Conservation (phyloP, 371 early-diverging fungal species). For the Smittium mucronatum region DNA sequence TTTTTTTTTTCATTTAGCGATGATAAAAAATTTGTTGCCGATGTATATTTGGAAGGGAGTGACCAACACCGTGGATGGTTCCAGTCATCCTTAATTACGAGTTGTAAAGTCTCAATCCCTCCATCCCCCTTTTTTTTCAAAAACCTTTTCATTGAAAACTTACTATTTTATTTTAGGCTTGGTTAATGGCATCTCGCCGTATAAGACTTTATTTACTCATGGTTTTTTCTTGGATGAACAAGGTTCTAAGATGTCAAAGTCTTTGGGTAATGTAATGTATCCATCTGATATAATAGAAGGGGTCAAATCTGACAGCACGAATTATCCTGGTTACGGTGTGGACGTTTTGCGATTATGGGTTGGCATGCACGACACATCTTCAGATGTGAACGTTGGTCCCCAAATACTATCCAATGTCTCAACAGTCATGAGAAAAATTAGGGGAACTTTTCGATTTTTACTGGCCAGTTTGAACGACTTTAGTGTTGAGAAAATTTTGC, state of each 20-base stretch:
- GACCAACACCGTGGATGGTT: conserved; percentile 98
- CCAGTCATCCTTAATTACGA: conserved; percentile 83
- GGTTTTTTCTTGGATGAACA: conserved; percentile 86
- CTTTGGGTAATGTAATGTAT: conserved; percentile 77
- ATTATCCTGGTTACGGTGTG: conserved; percentile 66
- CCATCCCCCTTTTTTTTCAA: background rate
- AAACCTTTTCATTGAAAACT: background rate
- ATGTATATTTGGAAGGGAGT: conserved; percentile 84
- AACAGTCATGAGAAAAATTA: conserved; percentile 59
- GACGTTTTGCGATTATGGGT: conserved; percentile 77
- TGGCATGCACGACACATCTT: conserved; percentile 67
- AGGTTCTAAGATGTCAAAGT: conserved; percentile 90
- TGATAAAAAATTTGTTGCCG: conserved; percentile 38
- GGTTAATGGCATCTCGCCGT: conserved; percentile 62
- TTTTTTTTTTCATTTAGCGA: background rate
- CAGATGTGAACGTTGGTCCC: conserved; percentile 63
- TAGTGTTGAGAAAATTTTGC: conserved; percentile 32
- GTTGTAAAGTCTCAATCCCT: conserved; percentile 29
- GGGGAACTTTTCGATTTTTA: conserved; percentile 67
- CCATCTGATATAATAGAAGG: conserved; percentile 58
- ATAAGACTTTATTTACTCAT: conserved; percentile 72
- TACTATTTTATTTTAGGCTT: conserved; percentile 36
- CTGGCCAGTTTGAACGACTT: conserved; percentile 67
- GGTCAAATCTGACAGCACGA: conserved; percentile 51
- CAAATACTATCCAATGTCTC: conserved; percentile 48